Conservation (phyloP, 306 rosid species). For the Senna siamea region DNA sequence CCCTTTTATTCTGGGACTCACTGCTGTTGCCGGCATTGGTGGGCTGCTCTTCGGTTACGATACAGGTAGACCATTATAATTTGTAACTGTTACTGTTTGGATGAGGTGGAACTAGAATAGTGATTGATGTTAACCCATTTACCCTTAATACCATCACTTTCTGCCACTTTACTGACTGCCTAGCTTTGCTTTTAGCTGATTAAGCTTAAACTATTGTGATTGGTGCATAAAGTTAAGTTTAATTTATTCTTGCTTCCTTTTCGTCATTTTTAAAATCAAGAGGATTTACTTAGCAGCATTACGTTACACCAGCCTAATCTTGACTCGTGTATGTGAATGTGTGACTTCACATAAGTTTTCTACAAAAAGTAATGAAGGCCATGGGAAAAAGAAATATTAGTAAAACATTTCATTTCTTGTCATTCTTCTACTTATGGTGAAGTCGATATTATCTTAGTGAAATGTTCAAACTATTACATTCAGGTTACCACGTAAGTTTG, state of each 20-base stretch:
- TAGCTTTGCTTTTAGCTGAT: not conserved
- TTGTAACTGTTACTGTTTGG: not conserved
- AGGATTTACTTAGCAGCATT: not conserved
- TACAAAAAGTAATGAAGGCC: too few relatives aligned
- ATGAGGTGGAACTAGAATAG: not conserved
- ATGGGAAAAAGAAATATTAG: not conserved
- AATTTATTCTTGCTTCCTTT: not conserved
- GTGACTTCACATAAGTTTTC: too few relatives aligned
- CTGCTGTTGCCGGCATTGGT: constrained; percentile 49
- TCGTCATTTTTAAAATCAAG: not conserved
- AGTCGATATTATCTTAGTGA: not conserved
- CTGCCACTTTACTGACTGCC: not conserved
- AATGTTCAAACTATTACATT: not conserved
- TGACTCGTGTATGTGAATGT: too few relatives aligned
- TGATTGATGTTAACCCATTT: not conserved
- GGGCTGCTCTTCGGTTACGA: constrained; percentile 53
- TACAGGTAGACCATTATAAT: constrained; percentile 25
- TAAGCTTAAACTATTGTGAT: not conserved
- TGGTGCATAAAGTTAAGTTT: not conserved
- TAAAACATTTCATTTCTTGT: not conserved
- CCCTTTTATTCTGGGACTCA: constrained; percentile 43
- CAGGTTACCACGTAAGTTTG: not conserved
- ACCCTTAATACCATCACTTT: not conserved
- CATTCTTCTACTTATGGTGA: not conserved
- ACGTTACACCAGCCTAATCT: not conserved